Evolutionary conservation across 441 rosid genomes (phyloP).

Genomic region (Adansonia gregorii): DNA sequence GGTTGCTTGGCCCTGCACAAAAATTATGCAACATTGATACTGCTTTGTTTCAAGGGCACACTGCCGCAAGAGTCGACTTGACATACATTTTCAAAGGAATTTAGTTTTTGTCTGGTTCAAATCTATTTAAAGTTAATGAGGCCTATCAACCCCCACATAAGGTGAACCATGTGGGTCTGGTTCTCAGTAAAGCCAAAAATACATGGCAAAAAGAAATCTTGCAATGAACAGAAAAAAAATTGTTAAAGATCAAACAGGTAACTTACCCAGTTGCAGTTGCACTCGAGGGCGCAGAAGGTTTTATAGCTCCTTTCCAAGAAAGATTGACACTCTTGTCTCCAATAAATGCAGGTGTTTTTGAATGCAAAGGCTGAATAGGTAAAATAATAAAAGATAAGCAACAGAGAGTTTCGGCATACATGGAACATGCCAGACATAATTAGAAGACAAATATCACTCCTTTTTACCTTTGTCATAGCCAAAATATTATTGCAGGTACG

Average conservation of each 20-base stretch:
- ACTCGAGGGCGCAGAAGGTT: slow-evolving; percentile 55
- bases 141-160: background rate
- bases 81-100: background rate
- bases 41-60: background rate
- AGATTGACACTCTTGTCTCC: slow-evolving; percentile 83
- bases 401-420: background rate
- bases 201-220: background rate
- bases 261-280: slow-evolving; percentile 55
- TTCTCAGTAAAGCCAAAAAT: background rate
- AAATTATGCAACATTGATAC: background rate
- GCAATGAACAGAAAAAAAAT: background rate
- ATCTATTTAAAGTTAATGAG: background rate
- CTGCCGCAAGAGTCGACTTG: background rate
- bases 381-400: slow-evolving; percentile 24
- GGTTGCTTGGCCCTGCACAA: slow-evolving; percentile 75
- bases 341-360: slow-evolving; percentile 79
- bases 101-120: background rate
- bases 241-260: background rate
- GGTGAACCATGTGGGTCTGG: background rate
- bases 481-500: slow-evolving; percentile 95
- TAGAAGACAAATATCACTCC: slow-evolving; percentile 12
- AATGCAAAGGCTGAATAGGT: slow-evolving; percentile 70
- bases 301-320: slow-evolving; percentile 88
- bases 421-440: background rate
- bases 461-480: slow-evolving; percentile 90